Evolutionary conservation across 331 rosid genomes (phyloP), one percentile per base, ranked within the genome.

Genomic region (Ulmus americana): DNA sequence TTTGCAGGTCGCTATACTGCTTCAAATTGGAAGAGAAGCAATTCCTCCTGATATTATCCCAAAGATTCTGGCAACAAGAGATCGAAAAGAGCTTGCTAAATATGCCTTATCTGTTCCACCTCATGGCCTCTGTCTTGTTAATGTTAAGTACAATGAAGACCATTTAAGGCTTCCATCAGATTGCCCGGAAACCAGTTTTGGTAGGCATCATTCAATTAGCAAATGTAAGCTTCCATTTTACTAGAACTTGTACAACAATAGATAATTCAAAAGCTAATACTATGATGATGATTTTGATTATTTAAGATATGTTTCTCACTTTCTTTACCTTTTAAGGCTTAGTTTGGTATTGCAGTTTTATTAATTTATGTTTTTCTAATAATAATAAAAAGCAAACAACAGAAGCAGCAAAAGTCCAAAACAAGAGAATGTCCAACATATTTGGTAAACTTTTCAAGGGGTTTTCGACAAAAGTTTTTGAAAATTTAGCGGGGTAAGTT

Each of bases 11-110:
- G 95, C 91, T 67, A 70, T 92, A 63, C 76, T 92, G 64, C 64
- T 92, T 76, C 98, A 92, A 71, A 83, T 92, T 40, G 97, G 98
- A 10, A 86, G 74, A 72, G 95, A 89, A 79, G 91, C 86, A 48
- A 44, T 85, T 68, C 95, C 97, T 68, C 84, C 89, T n/a, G 77
- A 82, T 45, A 79, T 83, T 52, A 88, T 92, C 74, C 86, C 83
- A 1, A 59, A 61, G 71, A 82, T 92, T 80, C 69, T 92, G 86
- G 88, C 77, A 0, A 76, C 86, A 55, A 77, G 75, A 72, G 95
- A 92, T 76, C 96, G 98, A 18, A 80, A 51, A 76, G 95, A 73
- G 85, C 97, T 92, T 18, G 98, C 98, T 6, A 89, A 85, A 58
- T 89, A 83, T 64, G 14, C 85, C 10, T 63, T 81, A 67, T 61